phyloP scores from a whole-genome alignment of 2,329 filamentous ascomycete genomes.

The Trichoderma atroviride region DNA sequence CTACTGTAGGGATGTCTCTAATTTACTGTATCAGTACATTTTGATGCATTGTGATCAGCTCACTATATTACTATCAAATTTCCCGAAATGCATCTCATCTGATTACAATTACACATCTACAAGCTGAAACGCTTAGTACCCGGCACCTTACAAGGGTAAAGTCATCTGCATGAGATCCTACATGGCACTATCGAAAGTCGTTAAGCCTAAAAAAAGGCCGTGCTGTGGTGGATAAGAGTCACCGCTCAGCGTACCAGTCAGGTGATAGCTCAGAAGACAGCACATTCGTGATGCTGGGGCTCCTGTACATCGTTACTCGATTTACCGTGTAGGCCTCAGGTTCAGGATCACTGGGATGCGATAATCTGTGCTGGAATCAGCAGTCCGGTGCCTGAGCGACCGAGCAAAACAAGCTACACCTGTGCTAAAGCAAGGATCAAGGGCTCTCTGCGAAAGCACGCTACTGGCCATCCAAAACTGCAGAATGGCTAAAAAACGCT shows the following conservation, averaged over 20 bases:
- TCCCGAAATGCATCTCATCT: background rate
- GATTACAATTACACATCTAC: background rate
- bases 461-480: background rate
- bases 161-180: background rate
- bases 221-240: background rate
- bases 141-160: background rate
- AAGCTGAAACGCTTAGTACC: background rate
- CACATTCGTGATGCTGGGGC: background rate
- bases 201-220: constrained; percentile 1
- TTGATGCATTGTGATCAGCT: background rate
- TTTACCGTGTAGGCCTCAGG: background rate
- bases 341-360: background rate
- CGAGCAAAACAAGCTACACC: background rate
- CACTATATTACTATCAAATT: too few relatives aligned
- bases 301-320: background rate
- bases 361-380: background rate
- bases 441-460: background rate
- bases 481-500: constrained; percentile 8
- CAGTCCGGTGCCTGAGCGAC: background rate
- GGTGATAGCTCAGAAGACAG: background rate
- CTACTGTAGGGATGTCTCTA: background rate
- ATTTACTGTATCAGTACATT: background rate
- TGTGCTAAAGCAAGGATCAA: background rate
- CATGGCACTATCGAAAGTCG: constrained; percentile 10
- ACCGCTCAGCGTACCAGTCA: background rate